Evolutionary conservation across 176 grass and related monocot genomes (phyloP).

Genomic region (Tuctoria greenei): DNA sequence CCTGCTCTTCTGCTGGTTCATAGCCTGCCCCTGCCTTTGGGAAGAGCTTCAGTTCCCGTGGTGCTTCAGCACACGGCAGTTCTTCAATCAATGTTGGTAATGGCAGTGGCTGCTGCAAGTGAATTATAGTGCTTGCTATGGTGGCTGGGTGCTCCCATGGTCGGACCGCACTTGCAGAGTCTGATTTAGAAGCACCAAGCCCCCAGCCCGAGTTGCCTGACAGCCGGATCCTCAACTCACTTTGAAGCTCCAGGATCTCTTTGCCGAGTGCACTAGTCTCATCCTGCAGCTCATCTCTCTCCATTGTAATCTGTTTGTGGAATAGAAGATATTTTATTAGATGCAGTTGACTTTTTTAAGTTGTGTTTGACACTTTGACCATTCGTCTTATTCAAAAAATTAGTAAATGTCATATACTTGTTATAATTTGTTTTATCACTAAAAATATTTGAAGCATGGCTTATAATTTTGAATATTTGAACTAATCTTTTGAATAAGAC

Average conservation of each 20-base stretch:
- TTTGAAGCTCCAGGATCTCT: constrained; percentile 63
- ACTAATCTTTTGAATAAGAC: too few species aligned
- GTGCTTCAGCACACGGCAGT: constrained; percentile 18
- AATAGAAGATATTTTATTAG: not conserved
- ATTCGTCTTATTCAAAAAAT: too few species aligned
- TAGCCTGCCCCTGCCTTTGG: constrained; percentile 12
- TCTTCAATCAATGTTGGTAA: constrained; percentile 23
- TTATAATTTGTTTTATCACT: too few species aligned
- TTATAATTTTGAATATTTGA: too few species aligned
- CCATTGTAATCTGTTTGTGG: constrained; percentile 51
- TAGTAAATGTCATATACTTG: too few species aligned
- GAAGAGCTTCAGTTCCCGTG: constrained; percentile 77
- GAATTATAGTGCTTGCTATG: constrained; percentile 32
- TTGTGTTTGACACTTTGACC: too few species aligned
- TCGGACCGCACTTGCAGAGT: not conserved
- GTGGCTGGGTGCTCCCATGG: constrained; percentile 33
- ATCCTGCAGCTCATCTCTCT: constrained; percentile 79
- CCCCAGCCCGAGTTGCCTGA: constrained; percentile 23
- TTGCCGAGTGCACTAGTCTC: constrained; percentile 52
- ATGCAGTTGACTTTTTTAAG: too few species aligned
- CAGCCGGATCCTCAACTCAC: constrained; percentile 28
- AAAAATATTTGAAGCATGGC: too few species aligned
- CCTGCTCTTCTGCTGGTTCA: constrained; percentile 30
- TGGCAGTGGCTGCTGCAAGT: constrained; percentile 49
- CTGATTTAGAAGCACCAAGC: not conserved